Conservation (phyloP, 352 stramenopile species). For the Phytophthora hybrid region DNA sequence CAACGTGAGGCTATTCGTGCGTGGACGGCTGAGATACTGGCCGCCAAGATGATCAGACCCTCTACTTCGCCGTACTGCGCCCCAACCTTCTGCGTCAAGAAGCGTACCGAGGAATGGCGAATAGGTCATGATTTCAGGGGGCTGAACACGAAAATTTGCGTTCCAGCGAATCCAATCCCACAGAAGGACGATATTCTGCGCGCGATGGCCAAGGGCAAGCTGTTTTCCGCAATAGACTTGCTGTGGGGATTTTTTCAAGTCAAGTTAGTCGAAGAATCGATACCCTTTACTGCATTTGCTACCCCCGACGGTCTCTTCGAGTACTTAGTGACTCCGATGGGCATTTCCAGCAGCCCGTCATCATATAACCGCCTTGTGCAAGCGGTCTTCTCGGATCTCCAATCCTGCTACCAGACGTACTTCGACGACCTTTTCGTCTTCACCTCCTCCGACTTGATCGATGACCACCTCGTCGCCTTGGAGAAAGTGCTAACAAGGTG, state of each 20-base stretch:
- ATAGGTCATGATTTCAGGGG: neutral
- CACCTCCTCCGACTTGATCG: neutral
- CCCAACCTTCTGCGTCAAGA: constrained; percentile 12
- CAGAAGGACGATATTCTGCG: constrained; percentile 1
- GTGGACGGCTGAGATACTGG: constrained; percentile 4
- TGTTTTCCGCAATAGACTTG: neutral
- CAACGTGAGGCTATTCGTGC: constrained; percentile 1
- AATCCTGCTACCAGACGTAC: neutral
- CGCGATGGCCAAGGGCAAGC: neutral
- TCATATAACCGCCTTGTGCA: constrained; percentile 14
- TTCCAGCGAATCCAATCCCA: neutral
- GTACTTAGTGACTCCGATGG: neutral
- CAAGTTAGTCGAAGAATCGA: constrained; percentile 2
- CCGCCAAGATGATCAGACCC: constrained; percentile 6
- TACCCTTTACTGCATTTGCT: neutral
- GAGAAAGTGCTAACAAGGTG: constrained; percentile 6
- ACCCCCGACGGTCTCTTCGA: neutral
- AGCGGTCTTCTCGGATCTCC: neutral
- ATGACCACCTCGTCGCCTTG: constrained; percentile 1
- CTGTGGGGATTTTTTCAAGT: constrained; percentile 4
- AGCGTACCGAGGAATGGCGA: constrained; percentile 8
- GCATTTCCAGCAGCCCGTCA: neutral
- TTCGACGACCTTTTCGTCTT: constrained; percentile 15
- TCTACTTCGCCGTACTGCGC: constrained; percentile 14
- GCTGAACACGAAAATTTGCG: neutral